These are phyloP conservation scores for Populus simonii DNA, from an alignment of 345 rosid species.

Conservation along the genomic window DNA sequence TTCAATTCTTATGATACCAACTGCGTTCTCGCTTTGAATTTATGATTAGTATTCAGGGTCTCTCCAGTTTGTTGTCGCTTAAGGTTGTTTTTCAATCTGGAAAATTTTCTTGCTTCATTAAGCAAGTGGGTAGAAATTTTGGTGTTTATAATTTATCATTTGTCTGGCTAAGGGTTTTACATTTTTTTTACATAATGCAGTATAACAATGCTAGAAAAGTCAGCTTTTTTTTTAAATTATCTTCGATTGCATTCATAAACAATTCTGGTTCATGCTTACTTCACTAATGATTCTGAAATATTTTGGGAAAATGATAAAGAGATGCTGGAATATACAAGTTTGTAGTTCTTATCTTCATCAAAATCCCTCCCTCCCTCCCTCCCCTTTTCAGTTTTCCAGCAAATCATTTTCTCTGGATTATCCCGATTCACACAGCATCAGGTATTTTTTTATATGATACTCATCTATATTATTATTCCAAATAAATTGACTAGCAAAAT, in stretches of 20 bases:
- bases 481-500: not conserved
- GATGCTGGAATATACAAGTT: not conserved
- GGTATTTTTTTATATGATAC: not conserved
- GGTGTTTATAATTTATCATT: not conserved
- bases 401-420: not conserved
- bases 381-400: not conserved
- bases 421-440: not conserved
- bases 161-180: not conserved
- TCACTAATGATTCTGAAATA: not conserved
- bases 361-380: not conserved
- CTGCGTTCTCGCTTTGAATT: not conserved
- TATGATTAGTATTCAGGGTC: not conserved
- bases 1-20: conserved; percentile 3
- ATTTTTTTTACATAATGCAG: not conserved
- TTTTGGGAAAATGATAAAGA: not conserved
- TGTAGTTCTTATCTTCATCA: not conserved
- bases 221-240: not conserved
- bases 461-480: not conserved
- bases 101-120: not conserved
- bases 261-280: not conserved
- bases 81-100: not conserved
- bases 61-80: not conserved
- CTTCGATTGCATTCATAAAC: not conserved
- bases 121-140: not conserved
- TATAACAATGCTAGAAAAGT: not conserved